A percentile compares a stretch with the other conserved stretches of the same genome.
Evolutionary conservation across 257 asterid species (phyloP).

Genomic region (Solanum peruvianum): DNA sequence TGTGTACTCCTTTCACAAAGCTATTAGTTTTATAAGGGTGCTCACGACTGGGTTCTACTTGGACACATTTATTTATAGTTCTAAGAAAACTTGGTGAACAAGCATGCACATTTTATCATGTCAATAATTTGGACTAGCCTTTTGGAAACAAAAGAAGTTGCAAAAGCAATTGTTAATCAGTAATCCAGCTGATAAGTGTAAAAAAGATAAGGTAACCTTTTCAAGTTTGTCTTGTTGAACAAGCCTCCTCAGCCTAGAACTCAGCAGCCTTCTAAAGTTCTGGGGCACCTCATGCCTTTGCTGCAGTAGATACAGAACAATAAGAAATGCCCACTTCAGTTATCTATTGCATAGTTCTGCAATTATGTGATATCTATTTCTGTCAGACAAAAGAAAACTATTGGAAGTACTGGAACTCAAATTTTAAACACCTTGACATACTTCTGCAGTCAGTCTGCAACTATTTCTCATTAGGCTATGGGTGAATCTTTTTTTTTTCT

Average conservation of each 20-base stretch:
- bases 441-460: background rate
- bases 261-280: slow-evolving; percentile 64
- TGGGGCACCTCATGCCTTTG: slow-evolving; percentile 66
- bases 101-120: background rate
- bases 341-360: background rate
- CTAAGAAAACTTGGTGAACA: background rate
- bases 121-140: background rate
- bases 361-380: background rate
- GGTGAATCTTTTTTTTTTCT: background rate
- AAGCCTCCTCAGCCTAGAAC: slow-evolving; percentile 79
- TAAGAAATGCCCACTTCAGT: background rate
- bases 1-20: background rate
- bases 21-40: background rate
- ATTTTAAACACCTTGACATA: background rate
- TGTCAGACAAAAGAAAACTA: background rate
- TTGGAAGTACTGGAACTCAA: background rate
- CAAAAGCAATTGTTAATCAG: background rate
- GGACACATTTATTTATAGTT: background rate
- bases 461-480: background rate
- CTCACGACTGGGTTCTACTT: background rate
- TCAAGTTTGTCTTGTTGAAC: slow-evolving; percentile 79
- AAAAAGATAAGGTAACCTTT: slow-evolving; percentile 35
- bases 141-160: background rate
- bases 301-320: slow-evolving; percentile 30
- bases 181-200: background rate